A percentile compares a stretch with the other conserved stretches of the same genome.
phyloP scores from a whole-genome alignment of 345 rosid genomes.

The Syzygium aqueum region DNA sequence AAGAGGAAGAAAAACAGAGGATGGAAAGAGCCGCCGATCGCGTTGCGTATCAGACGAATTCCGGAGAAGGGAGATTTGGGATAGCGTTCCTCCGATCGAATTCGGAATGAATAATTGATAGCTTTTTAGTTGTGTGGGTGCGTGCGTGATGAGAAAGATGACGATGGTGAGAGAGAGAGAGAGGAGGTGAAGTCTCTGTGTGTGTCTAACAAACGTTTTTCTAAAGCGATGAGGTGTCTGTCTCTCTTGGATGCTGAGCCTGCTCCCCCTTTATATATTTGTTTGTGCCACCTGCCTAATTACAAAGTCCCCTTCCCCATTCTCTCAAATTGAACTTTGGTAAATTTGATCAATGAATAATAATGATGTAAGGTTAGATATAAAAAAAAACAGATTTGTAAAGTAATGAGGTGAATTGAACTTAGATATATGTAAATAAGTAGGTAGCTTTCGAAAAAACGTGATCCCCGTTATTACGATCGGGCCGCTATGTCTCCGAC shows the following conservation, averaged over 20 bases:
- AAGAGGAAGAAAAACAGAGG: not conserved
- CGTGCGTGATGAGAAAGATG: not conserved
- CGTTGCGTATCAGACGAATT: not conserved
- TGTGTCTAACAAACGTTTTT: conserved; percentile 13
- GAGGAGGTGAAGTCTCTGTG: not conserved
- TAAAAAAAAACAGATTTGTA: not conserved
- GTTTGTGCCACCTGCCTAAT: not conserved
- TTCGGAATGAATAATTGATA: not conserved
- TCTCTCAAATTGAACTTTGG: not conserved
- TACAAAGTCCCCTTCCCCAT: not conserved
- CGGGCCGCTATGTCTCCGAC: not conserved
- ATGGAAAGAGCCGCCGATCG: not conserved
- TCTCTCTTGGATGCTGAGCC: conserved; percentile 4
- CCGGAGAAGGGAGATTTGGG: not conserved
- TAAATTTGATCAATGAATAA: not conserved
- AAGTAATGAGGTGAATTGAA: not conserved
- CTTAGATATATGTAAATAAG: not conserved
- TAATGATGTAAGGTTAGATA: not conserved
- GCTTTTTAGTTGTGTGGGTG: not conserved
- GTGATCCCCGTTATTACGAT: not conserved
- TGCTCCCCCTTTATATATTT: not conserved
- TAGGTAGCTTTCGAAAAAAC: not conserved
- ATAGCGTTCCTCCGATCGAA: not conserved
- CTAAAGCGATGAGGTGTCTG: conserved; percentile 38
- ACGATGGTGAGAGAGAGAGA: not conserved